Evolutionary conservation across 495 filamentous ascomycete genomes (phyloP).

Genomic region (Penicillium bovifimosum): DNA sequence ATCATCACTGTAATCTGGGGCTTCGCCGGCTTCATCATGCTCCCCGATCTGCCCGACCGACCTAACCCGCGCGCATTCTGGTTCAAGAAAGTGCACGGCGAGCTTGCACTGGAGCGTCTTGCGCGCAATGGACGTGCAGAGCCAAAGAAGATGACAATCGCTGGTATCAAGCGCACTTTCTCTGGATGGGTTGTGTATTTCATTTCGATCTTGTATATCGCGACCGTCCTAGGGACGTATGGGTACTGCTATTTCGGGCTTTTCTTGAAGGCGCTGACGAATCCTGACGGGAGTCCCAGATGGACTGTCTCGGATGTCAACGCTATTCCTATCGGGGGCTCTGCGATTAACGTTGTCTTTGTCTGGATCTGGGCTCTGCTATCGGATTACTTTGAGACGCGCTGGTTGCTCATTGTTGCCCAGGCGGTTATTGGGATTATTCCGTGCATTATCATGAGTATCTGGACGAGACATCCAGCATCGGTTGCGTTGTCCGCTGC

Average conservation of each 20-base stretch:
- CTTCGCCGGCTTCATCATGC: constrained; percentile 52
- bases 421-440: constrained; percentile 27
- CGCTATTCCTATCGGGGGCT: constrained; percentile 30
- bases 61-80: constrained; percentile 30
- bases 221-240: constrained; percentile 28
- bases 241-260: constrained; percentile 30
- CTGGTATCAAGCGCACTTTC: constrained; percentile 25
- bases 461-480: constrained; percentile 23
- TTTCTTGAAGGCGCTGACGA: constrained; percentile 26
- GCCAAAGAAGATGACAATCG: constrained; percentile 28
- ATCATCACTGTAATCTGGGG: constrained; percentile 53
- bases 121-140: constrained; percentile 29
- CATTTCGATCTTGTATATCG: constrained; percentile 24
- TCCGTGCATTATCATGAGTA: constrained; percentile 30
- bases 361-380: constrained; percentile 32
- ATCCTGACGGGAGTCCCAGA: constrained; percentile 19
- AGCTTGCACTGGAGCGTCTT: constrained; percentile 25
- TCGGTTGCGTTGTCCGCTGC: constrained; percentile 20
- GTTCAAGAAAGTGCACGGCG: constrained; percentile 26
- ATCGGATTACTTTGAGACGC: constrained; percentile 24
- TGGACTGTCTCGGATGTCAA: constrained; percentile 27
- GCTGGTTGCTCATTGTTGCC: constrained; percentile 25
- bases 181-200: constrained; percentile 31
- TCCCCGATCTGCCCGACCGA: constrained; percentile 43
- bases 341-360: constrained; percentile 31